Conservation (phyloP, 768 basidiomycete genomes). For the Rhizopogon vesiculosus region DNA sequence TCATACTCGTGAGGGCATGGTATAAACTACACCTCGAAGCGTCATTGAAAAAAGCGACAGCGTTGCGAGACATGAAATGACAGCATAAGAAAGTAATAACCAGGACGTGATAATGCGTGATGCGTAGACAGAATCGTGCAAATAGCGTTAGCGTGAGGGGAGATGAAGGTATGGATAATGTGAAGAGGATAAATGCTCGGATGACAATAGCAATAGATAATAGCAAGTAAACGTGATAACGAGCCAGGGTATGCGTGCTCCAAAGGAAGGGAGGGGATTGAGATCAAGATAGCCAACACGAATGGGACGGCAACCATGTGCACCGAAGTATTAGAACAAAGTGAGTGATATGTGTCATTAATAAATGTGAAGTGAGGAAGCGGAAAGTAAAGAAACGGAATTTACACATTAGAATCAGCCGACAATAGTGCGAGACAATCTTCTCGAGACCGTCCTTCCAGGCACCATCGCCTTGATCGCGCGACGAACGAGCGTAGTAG, state of each 20-base stretch:
- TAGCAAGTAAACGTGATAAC: constrained; percentile 25
- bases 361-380: neutral
- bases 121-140: neutral
- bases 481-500: constrained; percentile 56
- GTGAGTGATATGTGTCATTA: neutral
- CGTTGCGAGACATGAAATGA: neutral
- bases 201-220: constrained; percentile 31
- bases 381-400: constrained; percentile 8
- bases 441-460: constrained; percentile 49
- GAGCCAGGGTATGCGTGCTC: constrained; percentile 5
- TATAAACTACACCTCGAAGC: neutral
- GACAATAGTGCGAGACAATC: constrained; percentile 37
- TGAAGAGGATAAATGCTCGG: constrained; percentile 7
- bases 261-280: constrained; percentile 6
- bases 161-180: neutral
- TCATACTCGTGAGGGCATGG: neutral
- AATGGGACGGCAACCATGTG: neutral
- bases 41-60: neutral
- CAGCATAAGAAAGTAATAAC: neutral
- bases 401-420: constrained; percentile 12
- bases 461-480: constrained; percentile 78
- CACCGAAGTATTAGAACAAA: constrained; percentile 10
- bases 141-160: neutral
- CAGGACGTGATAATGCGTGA: neutral
- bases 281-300: constrained; percentile 18